These are phyloP conservation scores for Umbelopsis ramanniana DNA, from an alignment of 192 early-diverging fungal genomes.

Conservation along the genomic window DNA sequence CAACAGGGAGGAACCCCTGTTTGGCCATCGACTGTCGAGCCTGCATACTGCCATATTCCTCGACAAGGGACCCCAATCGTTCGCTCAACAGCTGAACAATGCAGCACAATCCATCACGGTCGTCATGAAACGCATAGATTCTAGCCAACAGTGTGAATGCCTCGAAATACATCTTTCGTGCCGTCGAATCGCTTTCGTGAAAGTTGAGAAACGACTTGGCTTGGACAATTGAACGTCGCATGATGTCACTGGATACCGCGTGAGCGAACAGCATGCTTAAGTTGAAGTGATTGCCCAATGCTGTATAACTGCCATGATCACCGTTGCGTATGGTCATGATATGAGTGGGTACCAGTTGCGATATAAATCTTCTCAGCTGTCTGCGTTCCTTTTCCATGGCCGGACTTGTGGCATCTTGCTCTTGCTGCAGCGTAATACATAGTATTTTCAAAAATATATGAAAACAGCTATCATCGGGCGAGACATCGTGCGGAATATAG, in stretches of 20 bases:
- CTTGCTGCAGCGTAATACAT: constrained; percentile 10
- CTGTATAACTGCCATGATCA: constrained; percentile 14
- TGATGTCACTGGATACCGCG: background rate
- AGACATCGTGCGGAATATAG: constrained; percentile 15
- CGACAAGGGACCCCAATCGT: background rate
- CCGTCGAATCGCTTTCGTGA: constrained; percentile 22
- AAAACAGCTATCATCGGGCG: constrained; percentile 18
- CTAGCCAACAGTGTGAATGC: constrained; percentile 14
- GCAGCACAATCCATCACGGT: background rate
- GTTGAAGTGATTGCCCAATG: constrained; percentile 28
- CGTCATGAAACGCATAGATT: constrained; percentile 13
- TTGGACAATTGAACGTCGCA: constrained; percentile 7
- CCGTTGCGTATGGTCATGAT: constrained; percentile 17
- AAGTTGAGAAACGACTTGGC: constrained; percentile 29
- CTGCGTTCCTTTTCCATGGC: constrained; percentile 4
- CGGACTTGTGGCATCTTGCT: background rate
- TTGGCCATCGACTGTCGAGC: constrained; percentile 8
- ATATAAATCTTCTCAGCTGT: background rate
- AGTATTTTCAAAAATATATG: constrained; percentile 24
- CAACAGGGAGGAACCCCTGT: constrained; percentile 10
- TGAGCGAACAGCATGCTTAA: constrained; percentile 25
- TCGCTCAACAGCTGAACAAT: background rate
- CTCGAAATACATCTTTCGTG: constrained; percentile 28
- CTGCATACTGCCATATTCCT: constrained; percentile 9
- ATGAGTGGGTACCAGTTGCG: constrained; percentile 24